Evolutionary conservation across 768 basidiomycete species (phyloP).

Genomic region (Coprinellus micaceus): DNA sequence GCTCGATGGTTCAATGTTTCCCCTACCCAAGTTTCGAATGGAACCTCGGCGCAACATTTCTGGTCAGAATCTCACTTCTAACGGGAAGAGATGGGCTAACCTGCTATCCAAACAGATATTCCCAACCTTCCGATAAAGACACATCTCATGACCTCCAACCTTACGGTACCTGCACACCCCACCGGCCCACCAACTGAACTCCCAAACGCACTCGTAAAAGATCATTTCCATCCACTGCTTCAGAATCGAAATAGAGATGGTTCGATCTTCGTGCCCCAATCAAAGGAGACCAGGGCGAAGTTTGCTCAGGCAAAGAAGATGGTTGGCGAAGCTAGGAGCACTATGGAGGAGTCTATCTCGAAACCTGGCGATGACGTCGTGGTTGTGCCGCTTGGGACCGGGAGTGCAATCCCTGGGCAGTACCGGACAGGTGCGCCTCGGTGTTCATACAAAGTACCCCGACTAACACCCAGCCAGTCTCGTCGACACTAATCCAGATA

Average conservation of each 20-base stretch:
- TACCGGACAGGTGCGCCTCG: constrained; percentile 74
- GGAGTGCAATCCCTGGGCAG: constrained; percentile 79
- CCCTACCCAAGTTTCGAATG: constrained; percentile 53
- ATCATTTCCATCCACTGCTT: constrained; percentile 38
- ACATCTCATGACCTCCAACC: constrained; percentile 38
- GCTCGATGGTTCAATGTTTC: constrained; percentile 73
- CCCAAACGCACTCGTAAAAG: constrained; percentile 24
- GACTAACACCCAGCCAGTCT: constrained; percentile 47
- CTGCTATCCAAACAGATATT: constrained; percentile 26
- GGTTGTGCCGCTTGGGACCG: constrained; percentile 82
- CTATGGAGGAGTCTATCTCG: constrained; percentile 18
- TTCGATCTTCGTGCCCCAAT: constrained; percentile 19
- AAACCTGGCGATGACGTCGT: constrained; percentile 56
- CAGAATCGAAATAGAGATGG: neutral
- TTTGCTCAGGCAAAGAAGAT: constrained; percentile 37
- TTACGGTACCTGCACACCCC: constrained; percentile 46
- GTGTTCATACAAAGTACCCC: neutral
- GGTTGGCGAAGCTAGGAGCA: constrained; percentile 22
- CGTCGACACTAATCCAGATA: constrained; percentile 71
- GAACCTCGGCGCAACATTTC: constrained; percentile 37
- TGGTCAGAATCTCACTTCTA: constrained; percentile 22
- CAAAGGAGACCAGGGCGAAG: constrained; percentile 28
- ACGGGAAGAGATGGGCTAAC: neutral
- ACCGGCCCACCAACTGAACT: constrained; percentile 37
- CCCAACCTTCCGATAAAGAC: constrained; percentile 47